Conservation (phyloP, 495 filamentous ascomycete species). For the Aspergillus wentii region DNA sequence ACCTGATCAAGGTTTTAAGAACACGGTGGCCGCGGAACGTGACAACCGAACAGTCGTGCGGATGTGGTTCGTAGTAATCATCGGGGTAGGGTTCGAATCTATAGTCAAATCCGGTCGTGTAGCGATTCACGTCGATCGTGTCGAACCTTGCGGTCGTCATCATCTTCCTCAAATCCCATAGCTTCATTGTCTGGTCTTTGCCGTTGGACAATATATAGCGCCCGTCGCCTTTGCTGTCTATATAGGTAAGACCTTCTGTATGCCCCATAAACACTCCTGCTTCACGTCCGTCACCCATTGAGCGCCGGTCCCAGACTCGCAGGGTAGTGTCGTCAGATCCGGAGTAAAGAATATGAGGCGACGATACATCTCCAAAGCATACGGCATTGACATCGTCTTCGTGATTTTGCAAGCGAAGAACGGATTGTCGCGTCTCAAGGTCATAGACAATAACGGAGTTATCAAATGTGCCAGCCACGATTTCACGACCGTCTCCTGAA, state of each 20-base stretch:
- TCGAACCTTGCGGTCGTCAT: slow-evolving; percentile 65
- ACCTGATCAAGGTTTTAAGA: slow-evolving; percentile 83
- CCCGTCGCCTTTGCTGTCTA: slow-evolving; percentile 95
- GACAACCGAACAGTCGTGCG: slow-evolving; percentile 85
- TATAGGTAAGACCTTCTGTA: slow-evolving; percentile 89
- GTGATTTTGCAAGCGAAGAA: slow-evolving; percentile 76
- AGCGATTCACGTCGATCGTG: slow-evolving; percentile 45
- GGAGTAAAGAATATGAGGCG: slow-evolving; percentile 93
- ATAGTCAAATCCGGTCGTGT: slow-evolving; percentile 79
- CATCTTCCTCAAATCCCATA: slow-evolving; percentile 90
- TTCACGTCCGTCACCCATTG: slow-evolving; percentile 79
- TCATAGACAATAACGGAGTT: slow-evolving; percentile 88
- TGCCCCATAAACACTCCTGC: slow-evolving; percentile 93
- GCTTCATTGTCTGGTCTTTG: slow-evolving; percentile 96
- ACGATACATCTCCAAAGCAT: slow-evolving; percentile 84
- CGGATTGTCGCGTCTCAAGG: slow-evolving; percentile 67
- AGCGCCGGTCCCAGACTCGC: slow-evolving; percentile 94
- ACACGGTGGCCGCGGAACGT: slow-evolving; percentile 90
- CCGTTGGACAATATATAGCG: slow-evolving; percentile 90
- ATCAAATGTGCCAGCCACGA: slow-evolving; percentile 82
- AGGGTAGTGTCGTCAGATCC: slow-evolving; percentile 70
- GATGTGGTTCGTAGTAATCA: slow-evolving; percentile 67
- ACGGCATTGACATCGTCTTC: slow-evolving; percentile 93
- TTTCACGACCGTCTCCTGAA: slow-evolving; percentile 84
- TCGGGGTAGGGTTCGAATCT: slow-evolving; percentile 65